Conservation (phyloP, 345 rosid species). For the Clausena lansium region DNA sequence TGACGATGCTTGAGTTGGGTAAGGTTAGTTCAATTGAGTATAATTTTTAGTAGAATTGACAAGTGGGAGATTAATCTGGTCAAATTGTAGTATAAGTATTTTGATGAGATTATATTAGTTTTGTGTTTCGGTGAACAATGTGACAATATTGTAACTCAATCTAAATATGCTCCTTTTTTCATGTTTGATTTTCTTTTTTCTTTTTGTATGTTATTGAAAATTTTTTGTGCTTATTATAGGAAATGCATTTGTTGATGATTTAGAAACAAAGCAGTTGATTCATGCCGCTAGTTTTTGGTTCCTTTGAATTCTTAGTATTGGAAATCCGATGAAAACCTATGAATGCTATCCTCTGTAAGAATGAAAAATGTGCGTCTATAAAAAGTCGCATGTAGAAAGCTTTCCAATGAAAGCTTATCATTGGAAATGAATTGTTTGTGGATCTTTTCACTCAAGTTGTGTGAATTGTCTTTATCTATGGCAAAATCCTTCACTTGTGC, state of each 20-base stretch:
- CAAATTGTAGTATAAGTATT: slow-evolving; percentile 4
- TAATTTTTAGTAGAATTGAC: not conserved
- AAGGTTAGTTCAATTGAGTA: slow-evolving; percentile 25
- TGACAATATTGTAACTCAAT: slow-evolving; percentile 4
- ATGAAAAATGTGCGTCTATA: not conserved
- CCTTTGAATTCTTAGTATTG: not conserved
- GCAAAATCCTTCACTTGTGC: not conserved
- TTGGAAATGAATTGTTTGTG: not conserved
- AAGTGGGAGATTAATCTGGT: not conserved
- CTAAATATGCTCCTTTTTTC: not conserved
- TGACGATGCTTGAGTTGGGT: slow-evolving; percentile 22
- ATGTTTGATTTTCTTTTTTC: not conserved
- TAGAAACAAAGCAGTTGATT: not conserved
- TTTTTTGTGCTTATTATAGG: not conserved
- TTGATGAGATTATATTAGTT: not conserved
- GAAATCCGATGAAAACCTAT: not conserved
- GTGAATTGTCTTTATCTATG: not conserved
- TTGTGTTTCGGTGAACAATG: not conserved
- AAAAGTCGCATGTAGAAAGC: not conserved
- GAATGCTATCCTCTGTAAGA: not conserved
- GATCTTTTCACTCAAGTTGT: not conserved
- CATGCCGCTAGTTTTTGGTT: not conserved
- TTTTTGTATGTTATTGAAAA: not conserved
- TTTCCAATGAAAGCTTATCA: too few relatives aligned
- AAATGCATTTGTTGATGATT: not conserved